Evolutionary conservation across 257 asterid genomes (phyloP).

Genomic region (Penstemon eatonii): DNA sequence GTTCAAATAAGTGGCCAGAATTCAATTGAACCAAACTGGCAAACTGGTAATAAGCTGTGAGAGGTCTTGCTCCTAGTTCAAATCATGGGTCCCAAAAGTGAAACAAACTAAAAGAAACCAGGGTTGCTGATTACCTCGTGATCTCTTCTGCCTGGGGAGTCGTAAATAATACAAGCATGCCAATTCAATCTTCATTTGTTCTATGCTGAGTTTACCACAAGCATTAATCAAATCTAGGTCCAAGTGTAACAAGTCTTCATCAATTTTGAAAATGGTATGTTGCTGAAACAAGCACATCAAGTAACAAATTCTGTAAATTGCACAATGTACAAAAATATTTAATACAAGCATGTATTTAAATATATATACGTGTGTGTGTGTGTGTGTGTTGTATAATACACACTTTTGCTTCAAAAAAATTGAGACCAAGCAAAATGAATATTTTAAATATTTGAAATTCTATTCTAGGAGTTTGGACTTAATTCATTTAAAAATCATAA

Average conservation of each 20-base stretch:
- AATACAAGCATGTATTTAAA: constrained; percentile 2
- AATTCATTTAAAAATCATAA: constrained; percentile 14
- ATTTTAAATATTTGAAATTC: constrained; percentile 9
- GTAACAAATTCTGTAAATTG: constrained; percentile 16
- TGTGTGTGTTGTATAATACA: neutral
- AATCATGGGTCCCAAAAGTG: constrained; percentile 6
- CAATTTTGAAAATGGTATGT: constrained; percentile 55
- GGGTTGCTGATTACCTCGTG: constrained; percentile 52
- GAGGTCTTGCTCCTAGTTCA: neutral
- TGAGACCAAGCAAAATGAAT: neutral
- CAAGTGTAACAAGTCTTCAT: constrained; percentile 50
- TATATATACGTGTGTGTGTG: neutral
- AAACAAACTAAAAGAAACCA: constrained; percentile 28
- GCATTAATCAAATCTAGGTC: constrained; percentile 40
- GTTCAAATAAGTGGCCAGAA: neutral
- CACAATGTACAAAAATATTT: neutral
- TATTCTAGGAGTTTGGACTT: neutral
- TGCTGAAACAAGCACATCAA: constrained; percentile 51
- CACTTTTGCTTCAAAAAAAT: neutral
- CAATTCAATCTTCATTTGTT: constrained; percentile 71
- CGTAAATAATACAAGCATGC: constrained; percentile 82
- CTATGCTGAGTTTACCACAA: constrained; percentile 56
- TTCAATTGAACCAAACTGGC: neutral
- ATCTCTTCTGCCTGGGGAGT: constrained; percentile 65
- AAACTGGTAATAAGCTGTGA: neutral